These are phyloP conservation scores for Hypoxylon sp. DNA, from an alignment of 2,329 filamentous ascomycete genomes.

Conservation along the genomic window DNA sequence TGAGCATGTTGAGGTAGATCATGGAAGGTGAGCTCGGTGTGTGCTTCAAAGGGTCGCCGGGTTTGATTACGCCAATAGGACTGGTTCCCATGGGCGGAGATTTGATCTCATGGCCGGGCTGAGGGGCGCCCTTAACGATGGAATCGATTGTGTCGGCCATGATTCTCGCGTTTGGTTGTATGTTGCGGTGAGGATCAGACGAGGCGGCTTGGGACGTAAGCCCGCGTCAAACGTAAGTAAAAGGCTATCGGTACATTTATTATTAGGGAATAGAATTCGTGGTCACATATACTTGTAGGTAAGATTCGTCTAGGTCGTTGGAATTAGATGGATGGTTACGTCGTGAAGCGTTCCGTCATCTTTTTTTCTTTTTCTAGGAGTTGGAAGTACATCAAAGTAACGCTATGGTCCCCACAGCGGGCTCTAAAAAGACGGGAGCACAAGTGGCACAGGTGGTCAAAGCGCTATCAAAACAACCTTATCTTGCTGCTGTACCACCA, in stretches of 20 bases:
- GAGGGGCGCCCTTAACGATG: conserved; percentile 90
- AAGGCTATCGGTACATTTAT: conserved; percentile 33
- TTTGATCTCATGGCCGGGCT: conserved; percentile 70
- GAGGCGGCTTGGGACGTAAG: conserved; percentile 39
- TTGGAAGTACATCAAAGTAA: conserved; percentile 25
- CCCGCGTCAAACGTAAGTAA: conserved; percentile 37
- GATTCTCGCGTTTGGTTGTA: conserved; percentile 28
- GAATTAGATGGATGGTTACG: conserved; percentile 20
- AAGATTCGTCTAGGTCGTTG: conserved; percentile 24
- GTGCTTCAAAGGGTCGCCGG: conserved; percentile 80
- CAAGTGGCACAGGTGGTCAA: conserved; percentile 28
- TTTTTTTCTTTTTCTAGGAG: conserved; percentile 18
- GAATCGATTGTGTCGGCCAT: conserved; percentile 84
- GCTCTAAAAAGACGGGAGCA: neutral
- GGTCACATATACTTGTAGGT: conserved; percentile 16
- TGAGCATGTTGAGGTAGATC: conserved; percentile 97
- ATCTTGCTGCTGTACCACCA: conserved; percentile 9
- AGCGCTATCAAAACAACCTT: conserved; percentile 11
- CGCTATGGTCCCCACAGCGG: conserved; percentile 24
- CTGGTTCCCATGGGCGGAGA: conserved; percentile 61
- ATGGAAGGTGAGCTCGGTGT: conserved; percentile 93
- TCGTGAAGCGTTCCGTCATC: conserved; percentile 30
- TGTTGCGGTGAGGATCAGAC: conserved; percentile 19
- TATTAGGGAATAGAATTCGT: conserved; percentile 7
- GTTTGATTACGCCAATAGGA: conserved; percentile 63